These are phyloP conservation scores for Tetrapisispora fleetii DNA, from an alignment of 805 yeast species.

Conservation along the genomic window DNA sequence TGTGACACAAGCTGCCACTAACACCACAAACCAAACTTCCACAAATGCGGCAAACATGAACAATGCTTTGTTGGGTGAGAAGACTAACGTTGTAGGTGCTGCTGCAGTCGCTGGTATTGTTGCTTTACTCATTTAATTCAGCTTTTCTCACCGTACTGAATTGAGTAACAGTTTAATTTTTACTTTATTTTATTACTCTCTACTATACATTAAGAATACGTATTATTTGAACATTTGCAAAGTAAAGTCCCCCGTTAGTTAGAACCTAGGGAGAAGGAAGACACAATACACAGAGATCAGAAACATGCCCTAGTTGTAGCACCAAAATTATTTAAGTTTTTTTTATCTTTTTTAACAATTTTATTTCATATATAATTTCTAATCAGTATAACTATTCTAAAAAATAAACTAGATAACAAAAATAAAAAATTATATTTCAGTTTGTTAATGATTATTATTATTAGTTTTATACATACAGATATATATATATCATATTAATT, in stretches of 20 bases:
- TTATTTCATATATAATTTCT: not conserved
- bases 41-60: conserved; percentile 8
- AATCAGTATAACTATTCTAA: not conserved
- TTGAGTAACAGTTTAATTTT: too few species aligned
- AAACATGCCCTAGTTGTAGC: not conserved
- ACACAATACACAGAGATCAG: not conserved
- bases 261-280: not conserved
- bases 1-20: conserved; percentile 11
- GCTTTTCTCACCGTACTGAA: too few species aligned
- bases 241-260: not conserved
- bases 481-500: not conserved
- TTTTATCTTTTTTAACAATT: too few species aligned
- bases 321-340: not conserved
- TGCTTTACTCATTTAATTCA: conserved; percentile 17
- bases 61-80: conserved; percentile 1
- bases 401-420: not conserved
- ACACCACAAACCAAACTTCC: not conserved
- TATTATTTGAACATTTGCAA: not conserved
- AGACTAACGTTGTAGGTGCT: conserved; percentile 20
- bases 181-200: too few species aligned
- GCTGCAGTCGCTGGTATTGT: conserved; percentile 23
- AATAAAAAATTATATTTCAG: not conserved
- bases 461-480: not conserved
- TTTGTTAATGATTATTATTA: not conserved
- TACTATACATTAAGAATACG: not conserved